These are phyloP conservation scores for Teratosphaeria pseudoeucalypti DNA, from an alignment of 2,329 filamentous ascomycete genomes.

Conservation along the genomic window DNA sequence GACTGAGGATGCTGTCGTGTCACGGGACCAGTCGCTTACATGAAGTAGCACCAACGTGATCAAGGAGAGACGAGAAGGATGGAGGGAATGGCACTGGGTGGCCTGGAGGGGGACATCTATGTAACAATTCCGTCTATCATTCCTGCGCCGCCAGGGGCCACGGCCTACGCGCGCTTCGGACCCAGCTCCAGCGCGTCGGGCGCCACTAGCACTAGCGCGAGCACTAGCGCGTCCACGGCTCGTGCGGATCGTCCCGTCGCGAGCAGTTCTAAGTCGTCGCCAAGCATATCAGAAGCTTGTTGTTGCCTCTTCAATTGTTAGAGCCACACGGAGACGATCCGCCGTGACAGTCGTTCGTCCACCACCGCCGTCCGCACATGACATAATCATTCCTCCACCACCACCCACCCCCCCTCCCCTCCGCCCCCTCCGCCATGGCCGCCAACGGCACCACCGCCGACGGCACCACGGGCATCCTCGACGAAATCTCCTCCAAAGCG, in stretches of 20 bases:
- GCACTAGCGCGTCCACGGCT: not conserved
- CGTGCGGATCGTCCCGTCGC: not conserved
- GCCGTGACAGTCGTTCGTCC: too few relatives aligned
- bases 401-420: too few relatives aligned
- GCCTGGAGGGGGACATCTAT: not conserved
- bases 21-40: too few relatives aligned
- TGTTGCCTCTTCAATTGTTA: not conserved
- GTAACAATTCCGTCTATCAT: not conserved
- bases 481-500: constrained; percentile 59
- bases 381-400: too few relatives aligned
- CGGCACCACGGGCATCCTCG: constrained; percentile 11
- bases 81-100: not conserved
- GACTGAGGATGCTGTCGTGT: not conserved
- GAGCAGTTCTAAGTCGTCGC: not conserved
- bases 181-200: not conserved
- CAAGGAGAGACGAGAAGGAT: not conserved
- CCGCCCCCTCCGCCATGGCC: constrained; percentile 15
- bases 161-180: not conserved
- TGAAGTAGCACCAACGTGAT: not conserved
- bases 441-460: constrained; percentile 14
- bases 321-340: not conserved
- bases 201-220: not conserved
- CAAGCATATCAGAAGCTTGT: not conserved
- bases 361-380: too few relatives aligned
- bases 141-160: not conserved